Base-by-base conservation (phyloP, 768 basidiomycete genomes). In the Leccinum ochraceum region DNA sequence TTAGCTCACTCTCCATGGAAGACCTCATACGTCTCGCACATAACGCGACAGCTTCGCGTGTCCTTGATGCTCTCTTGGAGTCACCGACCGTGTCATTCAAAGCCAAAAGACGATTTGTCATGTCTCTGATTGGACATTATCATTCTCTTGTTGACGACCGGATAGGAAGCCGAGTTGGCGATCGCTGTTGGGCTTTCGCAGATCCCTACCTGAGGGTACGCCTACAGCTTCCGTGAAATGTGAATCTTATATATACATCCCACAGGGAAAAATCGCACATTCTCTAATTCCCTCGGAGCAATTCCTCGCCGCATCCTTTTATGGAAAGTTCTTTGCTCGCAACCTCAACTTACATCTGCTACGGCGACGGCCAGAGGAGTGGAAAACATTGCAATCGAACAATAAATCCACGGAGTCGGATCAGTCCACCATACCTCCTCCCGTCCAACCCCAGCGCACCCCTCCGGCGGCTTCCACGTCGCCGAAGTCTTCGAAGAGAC, bases 201-300 rank as follows among this genome's bases (percentile, higher is more conserved):
- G 97, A 99, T 75, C 88, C 92, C 1, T 98, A 91, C 74, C 82
- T 97, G 64, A 95, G 90, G 79, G 94, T 95, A 62, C 24, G 62
- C 53, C n/a, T 30, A 51, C 16, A 37, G 22, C 60, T 30, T 14
- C 26, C 10, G 48, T 57, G 36, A 11, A 63, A 59, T 48, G 13
- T 39, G 30, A 49, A 56, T 60, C 44, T 67, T 39, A 62, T 34
- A 34, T 56, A 3, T 44, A 44, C n/a, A 5, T 13, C 22, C 36
- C 22, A 48, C 64, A 96, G 93, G 95, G 97, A 77, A 96, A 95
- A 74, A 92, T 99, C 57, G 95, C 90, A 2, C 85, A 86, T 16
- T 90, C 91, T 24, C 78, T 98, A 11, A 75, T 93, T 16, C 76
- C 83, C 1, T 82, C 92, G 61, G 89, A 94, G 61, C 83, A 85